These are phyloP conservation scores for Leptomonas pyrrhocoris DNA, from an alignment of 208 protist genomes.

Conservation along the genomic window DNA sequence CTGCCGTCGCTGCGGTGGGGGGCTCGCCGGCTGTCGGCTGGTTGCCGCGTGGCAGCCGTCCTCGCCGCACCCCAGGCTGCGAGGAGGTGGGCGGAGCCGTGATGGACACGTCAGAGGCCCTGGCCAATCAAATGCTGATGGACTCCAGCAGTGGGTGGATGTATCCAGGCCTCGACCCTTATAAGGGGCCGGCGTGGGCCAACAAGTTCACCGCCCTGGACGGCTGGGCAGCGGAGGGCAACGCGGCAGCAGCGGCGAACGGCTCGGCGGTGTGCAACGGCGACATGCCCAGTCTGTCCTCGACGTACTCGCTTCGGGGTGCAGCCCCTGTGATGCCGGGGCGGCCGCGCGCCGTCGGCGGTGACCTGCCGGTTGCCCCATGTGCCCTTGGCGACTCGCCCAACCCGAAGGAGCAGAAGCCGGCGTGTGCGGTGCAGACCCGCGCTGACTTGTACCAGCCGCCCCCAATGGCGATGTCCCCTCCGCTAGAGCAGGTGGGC, in stretches of 20 bases:
- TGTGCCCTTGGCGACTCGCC: constrained; percentile 13
- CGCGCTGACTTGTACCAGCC: background rate
- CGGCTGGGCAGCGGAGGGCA: constrained; percentile 3
- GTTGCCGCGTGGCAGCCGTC: constrained; percentile 3
- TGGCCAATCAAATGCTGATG: constrained; percentile 23
- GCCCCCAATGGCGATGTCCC: background rate
- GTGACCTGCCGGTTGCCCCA: constrained; percentile 14
- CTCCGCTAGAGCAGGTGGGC: constrained; percentile 3
- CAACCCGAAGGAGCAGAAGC: background rate
- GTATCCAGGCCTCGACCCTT: constrained; percentile 10
- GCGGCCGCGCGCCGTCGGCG: constrained; percentile 9
- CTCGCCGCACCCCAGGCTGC: background rate
- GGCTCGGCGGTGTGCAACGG: background rate
- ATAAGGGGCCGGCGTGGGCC: constrained; percentile 6
- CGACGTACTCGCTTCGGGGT: background rate
- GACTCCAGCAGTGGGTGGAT: constrained; percentile 19
- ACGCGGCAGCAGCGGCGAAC: background rate
- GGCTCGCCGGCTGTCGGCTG: background rate
- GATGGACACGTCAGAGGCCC: constrained; percentile 24
- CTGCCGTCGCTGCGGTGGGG: no score
- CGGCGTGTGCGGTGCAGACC: background rate
- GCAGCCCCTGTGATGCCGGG: background rate
- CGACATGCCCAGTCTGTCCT: constrained; percentile 1
- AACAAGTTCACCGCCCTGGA: background rate
- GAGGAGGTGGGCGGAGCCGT: background rate